Evolutionary conservation across 129 eudicot species (phyloP).

Genomic region (Centaurea solstitialis): DNA sequence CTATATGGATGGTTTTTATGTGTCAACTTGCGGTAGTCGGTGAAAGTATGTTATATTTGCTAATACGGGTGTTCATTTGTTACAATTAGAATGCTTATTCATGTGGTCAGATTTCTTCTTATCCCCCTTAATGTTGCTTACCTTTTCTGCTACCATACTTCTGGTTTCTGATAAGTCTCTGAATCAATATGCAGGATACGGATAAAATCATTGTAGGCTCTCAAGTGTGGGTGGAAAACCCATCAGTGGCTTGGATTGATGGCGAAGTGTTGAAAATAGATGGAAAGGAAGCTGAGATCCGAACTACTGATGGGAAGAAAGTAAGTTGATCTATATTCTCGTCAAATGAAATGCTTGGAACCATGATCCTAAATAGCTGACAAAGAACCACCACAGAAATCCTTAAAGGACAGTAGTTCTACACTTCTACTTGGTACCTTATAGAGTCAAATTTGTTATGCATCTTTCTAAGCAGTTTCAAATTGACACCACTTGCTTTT

Average conservation of each 20-base stretch:
- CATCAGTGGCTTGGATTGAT: conserved; percentile 82
- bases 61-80: background rate
- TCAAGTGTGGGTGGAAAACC: conserved; percentile 92
- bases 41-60: background rate
- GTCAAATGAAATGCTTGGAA: background rate
- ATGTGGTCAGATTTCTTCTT: conserved; percentile 1
- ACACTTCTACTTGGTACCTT: background rate
- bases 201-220: conserved; percentile 74
- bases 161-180: conserved; percentile 9
- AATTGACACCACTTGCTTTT: background rate
- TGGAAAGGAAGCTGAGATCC: conserved; percentile 74
- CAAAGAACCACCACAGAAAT: background rate
- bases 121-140: background rate
- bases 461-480: background rate
- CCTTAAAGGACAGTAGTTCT: conserved; percentile 3
- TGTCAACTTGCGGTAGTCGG: conserved; percentile 13
- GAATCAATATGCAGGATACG: conserved; percentile 63
- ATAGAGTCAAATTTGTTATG: background rate
- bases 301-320: conserved; percentile 62
- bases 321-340: conserved; percentile 42
- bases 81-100: conserved; percentile 12
- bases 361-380: background rate
- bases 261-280: conserved; percentile 79
- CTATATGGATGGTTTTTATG: background rate
- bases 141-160: conserved; percentile 1